Base-by-base conservation (phyloP, 2,329 filamentous ascomycete genomes). In the Verticillium klebahnii region DNA sequence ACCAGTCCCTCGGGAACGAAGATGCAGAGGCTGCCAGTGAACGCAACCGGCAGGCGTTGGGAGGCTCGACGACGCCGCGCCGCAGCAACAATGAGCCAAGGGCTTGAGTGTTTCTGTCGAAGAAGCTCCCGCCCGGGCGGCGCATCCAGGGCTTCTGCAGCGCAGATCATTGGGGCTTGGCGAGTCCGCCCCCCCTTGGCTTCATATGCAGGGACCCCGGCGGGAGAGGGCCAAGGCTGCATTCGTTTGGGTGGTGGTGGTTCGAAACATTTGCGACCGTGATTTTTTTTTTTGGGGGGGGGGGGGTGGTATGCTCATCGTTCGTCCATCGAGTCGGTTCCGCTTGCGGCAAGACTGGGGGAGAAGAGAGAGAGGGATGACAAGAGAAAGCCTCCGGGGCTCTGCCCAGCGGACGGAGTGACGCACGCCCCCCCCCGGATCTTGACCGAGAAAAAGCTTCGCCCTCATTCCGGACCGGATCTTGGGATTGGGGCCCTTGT, bases 171-270 rank as follows among this genome's bases (percentile, higher is more conserved):
- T 7, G 56, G 45, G 39, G 23, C 57, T 58, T 57, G 55, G 55
- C 32, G 37, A 57, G 15, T 1, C 29, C 29, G 29, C 29, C 29
- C 17, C n/a, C 57, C 23, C 57, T 8, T 17, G 37, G 32, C 8
- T 19, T 36, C 34, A 19, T 23, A 52, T 52, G 45, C 19, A 52
- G 45, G 45, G 45, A 52, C 45, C 45, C 19, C 19, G 45, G 34
- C 34, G 34, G 14, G 34, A 52, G 45, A 5, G 12, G 29, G 57
- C 57, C 57, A 58, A 58, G 57, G 45, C 57, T 58, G 57, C 57
- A 58, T 58, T 58, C 57, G 57, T 58, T 40, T 39, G 29, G 14
- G 14, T 45, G 55, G 31, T 32, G 7, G 11, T n/a, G 9, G n/a
- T 52, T 25, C 45, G 45, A 52, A 52, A 52, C 45, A 14, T 52